These are phyloP conservation scores for Quercus suber DNA, from an alignment of 306 rosid genomes.

Conservation along the genomic window DNA sequence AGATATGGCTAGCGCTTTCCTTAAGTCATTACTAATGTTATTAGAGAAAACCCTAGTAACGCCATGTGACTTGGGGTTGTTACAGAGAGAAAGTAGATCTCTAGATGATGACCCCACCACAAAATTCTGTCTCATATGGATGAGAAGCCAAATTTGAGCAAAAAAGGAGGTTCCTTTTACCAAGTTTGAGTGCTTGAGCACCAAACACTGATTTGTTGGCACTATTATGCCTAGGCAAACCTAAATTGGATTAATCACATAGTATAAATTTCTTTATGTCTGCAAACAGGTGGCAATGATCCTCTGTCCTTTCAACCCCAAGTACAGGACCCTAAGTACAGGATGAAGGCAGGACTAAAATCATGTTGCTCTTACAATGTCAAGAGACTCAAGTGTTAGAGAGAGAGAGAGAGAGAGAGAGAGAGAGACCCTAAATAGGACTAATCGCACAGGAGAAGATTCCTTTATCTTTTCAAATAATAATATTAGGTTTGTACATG, in stretches of 20 bases:
- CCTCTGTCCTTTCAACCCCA: background rate
- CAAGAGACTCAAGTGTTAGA: background rate
- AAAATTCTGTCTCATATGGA: background rate
- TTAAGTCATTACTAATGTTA: no score
- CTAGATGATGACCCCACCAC: no score
- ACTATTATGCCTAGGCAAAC: background rate
- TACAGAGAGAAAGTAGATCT: no score
- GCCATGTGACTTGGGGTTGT: no score
- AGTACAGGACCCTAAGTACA: background rate
- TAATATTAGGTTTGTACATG: no score
- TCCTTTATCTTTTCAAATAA: no score
- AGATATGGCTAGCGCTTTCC: no score
- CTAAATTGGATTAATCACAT: background rate
- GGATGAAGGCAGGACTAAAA: no score
- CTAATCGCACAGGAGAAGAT: no score
- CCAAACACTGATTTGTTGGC: background rate
- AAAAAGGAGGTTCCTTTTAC: background rate
- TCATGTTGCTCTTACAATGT: background rate
- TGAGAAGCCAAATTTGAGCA: background rate
- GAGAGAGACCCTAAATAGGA: no score
- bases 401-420: no score
- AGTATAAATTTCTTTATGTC: background rate
- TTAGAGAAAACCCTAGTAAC: no score
- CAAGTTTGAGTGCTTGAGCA: background rate
- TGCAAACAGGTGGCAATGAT: background rate